Base-by-base conservation (phyloP, 257 asterid species). In the Catharanthus roseus region DNA sequence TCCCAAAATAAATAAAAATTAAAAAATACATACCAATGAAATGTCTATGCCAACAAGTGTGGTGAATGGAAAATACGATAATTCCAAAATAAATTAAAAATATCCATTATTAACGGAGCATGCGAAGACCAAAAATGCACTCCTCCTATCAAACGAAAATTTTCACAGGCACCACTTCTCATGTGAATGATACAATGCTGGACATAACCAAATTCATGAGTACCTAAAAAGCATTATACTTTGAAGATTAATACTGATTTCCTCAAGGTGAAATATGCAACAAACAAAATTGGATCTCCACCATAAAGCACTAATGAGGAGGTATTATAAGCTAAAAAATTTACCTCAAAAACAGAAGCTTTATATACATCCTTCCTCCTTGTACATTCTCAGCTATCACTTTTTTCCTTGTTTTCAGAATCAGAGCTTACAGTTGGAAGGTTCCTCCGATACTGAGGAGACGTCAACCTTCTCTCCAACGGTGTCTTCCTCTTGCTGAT, bases 401-500 rank as follows among this genome's bases (percentile, higher is more conserved):
- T 88, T 71, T 68, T 69, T 56, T 81, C 87, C 73, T 82, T 81
- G 82, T 77, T 84, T 81, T 70, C 33, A 58, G 85, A 77, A 76
- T 89, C 93, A 76, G 77, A 84, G 16, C 79, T 81, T 74, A 83
- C 96, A 39, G 78, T 57, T 5, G 91, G 96, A 75, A 88, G 93
- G 73, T 86, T 87, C 71, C 96, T 87, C 77, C 87, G 78, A 44
- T 85, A 83, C 65, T 89, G 96, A 75, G 91, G 89, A 21, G 95
- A 89, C 1, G 95, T 88, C 85, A 91, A 75, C 84, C 97, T 84
- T 82, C 97, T 88, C 84, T 91, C 97, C 29, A 89, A 81, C 3
- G 96, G 99, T 7, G 96, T 89, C 77, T 91, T 93, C 82, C 99
- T 84, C 87, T 91, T 93, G 85, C 99, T 93, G 77, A 93, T 96